Conservation (phyloP, 805 yeast genomes). For the Zygotorulaspora chibaensis region DNA sequence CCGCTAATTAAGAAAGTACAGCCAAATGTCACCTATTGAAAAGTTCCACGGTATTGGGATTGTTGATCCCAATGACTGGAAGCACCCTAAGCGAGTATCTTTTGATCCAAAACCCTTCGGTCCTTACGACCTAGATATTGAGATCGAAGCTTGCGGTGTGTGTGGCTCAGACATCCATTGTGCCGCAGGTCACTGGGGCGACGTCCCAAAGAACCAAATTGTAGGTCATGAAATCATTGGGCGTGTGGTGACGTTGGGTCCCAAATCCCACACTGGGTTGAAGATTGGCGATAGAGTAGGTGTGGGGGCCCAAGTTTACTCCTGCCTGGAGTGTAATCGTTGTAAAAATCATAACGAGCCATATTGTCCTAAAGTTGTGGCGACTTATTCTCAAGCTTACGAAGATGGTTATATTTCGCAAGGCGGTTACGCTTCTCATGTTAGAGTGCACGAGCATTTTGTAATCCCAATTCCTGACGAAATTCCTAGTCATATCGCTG, state of each 20-base stretch:
- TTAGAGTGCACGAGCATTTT: conserved; percentile 59
- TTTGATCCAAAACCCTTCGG: conserved; percentile 45
- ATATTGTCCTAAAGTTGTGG: conserved; percentile 45
- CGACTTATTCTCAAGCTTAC: conserved; percentile 47
- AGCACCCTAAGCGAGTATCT: conserved; percentile 47
- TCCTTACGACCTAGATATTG: conserved; percentile 48
- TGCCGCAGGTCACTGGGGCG: conserved; percentile 22
- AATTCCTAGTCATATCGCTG: conserved; percentile 50
- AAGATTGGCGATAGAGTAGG: conserved; percentile 74
- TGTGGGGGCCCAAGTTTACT: conserved; percentile 61
- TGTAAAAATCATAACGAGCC: conserved; percentile 52
- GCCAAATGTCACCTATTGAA: conserved; percentile 19
- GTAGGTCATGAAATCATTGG: conserved; percentile 69
- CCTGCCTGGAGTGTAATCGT: conserved; percentile 58
- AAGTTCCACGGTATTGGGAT: conserved; percentile 59
- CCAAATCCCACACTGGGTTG: conserved; percentile 41
- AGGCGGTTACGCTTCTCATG: conserved; percentile 69
- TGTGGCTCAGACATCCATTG: conserved; percentile 53
- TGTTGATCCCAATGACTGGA: conserved; percentile 46
- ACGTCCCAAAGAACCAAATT: conserved; percentile 34
- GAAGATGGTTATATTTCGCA: conserved; percentile 46
- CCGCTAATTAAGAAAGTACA: no score
- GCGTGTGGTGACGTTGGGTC: conserved; percentile 52
- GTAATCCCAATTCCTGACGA: conserved; percentile 60
- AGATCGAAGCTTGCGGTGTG: conserved; percentile 56